Conservation (phyloP, 768 basidiomycete genomes). For the Boletus rex-veris region DNA sequence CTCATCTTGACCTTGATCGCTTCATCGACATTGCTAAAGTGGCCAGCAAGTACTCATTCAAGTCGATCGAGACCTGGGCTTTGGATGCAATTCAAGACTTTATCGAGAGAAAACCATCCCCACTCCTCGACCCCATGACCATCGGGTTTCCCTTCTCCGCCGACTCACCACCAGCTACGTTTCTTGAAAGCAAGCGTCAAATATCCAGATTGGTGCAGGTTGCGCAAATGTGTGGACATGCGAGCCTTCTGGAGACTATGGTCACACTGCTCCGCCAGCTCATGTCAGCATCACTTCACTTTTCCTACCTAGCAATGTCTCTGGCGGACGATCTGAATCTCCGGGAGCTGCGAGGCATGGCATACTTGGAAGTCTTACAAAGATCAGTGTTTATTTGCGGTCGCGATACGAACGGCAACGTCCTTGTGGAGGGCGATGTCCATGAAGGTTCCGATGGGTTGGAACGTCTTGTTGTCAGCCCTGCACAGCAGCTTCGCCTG, state of each 20-base stretch:
- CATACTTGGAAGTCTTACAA: constrained; percentile 74
- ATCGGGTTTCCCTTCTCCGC: constrained; percentile 22
- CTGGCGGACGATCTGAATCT: constrained; percentile 70
- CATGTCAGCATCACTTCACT: constrained; percentile 59
- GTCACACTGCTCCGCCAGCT: constrained; percentile 54
- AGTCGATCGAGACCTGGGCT: constrained; percentile 70
- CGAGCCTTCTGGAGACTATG: constrained; percentile 58
- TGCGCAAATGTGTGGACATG: constrained; percentile 64
- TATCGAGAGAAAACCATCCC: constrained; percentile 55
- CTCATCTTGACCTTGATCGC: constrained; percentile 47
- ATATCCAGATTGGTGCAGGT: constrained; percentile 61
- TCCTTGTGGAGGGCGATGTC: constrained; percentile 30
- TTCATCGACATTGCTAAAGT: constrained; percentile 63
- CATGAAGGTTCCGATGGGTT: constrained; percentile 35
- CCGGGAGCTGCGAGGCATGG: constrained; percentile 54
- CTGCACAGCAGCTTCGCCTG: constrained; percentile 59
- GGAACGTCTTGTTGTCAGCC: constrained; percentile 51
- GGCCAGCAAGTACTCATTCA: constrained; percentile 74
- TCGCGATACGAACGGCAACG: constrained; percentile 9
- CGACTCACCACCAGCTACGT: constrained; percentile 32
- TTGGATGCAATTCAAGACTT: constrained; percentile 70
- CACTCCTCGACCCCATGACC: constrained; percentile 44
- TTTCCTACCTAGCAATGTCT: constrained; percentile 70
- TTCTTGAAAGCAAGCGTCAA: constrained; percentile 41
- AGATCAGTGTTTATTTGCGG: constrained; percentile 39